Conservation (phyloP, 768 basidiomycete genomes). For the Trametes punicea region DNA sequence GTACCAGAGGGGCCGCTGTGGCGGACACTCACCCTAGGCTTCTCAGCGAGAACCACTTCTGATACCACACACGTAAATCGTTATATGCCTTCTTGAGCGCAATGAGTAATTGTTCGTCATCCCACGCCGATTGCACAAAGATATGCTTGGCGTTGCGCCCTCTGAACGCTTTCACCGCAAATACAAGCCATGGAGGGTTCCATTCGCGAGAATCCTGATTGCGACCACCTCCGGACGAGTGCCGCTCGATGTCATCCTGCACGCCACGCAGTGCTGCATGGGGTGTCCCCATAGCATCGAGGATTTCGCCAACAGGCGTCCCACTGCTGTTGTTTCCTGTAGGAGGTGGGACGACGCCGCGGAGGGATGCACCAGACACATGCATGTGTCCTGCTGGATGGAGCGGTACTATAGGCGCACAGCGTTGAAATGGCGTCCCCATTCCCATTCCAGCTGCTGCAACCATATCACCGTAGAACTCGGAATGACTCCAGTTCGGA, state of each 20-base stretch:
- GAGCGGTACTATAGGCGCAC: neutral
- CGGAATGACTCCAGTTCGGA: neutral
- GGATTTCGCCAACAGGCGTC: neutral
- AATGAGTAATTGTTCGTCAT: slow-evolving; percentile 11
- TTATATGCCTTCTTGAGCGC: slow-evolving; percentile 12
- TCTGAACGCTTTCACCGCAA: slow-evolving; percentile 3
- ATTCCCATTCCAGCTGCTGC: neutral
- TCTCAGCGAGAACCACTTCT: slow-evolving; percentile 12
- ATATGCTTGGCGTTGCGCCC: neutral
- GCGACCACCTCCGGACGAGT: neutral
- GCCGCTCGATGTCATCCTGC: neutral
- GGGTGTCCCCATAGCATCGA: neutral
- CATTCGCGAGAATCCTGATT: neutral
- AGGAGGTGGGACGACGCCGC: neutral
- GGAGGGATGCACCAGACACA: too few species aligned
- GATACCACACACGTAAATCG: slow-evolving; percentile 1
- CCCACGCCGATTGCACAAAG: slow-evolving; percentile 1
- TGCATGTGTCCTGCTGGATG: neutral
- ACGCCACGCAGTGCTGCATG: neutral
- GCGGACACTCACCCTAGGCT: neutral
- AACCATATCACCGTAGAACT: neutral
- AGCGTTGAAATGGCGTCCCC: neutral
- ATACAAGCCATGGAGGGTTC: neutral
- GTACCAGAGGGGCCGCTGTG: too few species aligned
- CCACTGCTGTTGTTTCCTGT: neutral